Evolutionary conservation across 83 land plant species (phyloP).

Genomic region (Larix sibirica): DNA sequence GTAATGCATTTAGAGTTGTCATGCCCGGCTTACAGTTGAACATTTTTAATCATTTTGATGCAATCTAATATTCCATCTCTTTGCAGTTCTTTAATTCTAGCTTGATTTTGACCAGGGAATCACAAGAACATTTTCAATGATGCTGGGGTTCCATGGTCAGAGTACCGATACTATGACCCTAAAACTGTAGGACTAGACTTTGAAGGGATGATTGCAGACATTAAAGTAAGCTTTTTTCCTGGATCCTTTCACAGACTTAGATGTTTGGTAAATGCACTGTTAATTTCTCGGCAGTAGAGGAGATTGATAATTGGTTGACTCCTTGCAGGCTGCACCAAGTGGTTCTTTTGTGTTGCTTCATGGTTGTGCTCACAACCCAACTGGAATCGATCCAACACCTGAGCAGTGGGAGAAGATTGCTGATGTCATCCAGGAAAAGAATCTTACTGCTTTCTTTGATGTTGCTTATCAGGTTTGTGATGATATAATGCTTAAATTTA

Average conservation of each 20-base stretch:
- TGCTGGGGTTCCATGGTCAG: slow-evolving; percentile 97
- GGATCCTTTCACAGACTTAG: too few relatives aligned
- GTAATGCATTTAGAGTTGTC: not conserved
- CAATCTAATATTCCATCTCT: too few relatives aligned
- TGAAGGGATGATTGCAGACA: slow-evolving; percentile 92
- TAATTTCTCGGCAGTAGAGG: not conserved
- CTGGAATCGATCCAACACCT: slow-evolving; percentile 97
- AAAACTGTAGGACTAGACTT: slow-evolving; percentile 95
- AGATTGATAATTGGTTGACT: not conserved
- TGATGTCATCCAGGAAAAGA: slow-evolving; percentile 85
- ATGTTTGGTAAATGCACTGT: too few relatives aligned
- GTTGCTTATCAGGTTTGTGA: slow-evolving; percentile 61
- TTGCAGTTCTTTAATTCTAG: not conserved
- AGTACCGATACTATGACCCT: slow-evolving; percentile 94
- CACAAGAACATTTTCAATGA: slow-evolving; percentile 98
- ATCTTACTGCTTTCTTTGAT: slow-evolving; percentile 92
- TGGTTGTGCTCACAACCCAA: slow-evolving; percentile 99
- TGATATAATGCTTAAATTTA: too few relatives aligned
- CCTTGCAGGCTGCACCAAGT: slow-evolving; percentile 82
- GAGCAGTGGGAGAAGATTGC: slow-evolving; percentile 95
- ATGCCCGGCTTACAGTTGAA: too few relatives aligned
- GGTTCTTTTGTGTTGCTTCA: slow-evolving; percentile 91
- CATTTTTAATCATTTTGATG: not conserved
- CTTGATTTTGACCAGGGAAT: slow-evolving; percentile 62
- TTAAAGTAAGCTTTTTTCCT: slow-evolving; percentile 52